Base-by-base conservation (phyloP, 257 asterid species). In the Forsythia suspensa region DNA sequence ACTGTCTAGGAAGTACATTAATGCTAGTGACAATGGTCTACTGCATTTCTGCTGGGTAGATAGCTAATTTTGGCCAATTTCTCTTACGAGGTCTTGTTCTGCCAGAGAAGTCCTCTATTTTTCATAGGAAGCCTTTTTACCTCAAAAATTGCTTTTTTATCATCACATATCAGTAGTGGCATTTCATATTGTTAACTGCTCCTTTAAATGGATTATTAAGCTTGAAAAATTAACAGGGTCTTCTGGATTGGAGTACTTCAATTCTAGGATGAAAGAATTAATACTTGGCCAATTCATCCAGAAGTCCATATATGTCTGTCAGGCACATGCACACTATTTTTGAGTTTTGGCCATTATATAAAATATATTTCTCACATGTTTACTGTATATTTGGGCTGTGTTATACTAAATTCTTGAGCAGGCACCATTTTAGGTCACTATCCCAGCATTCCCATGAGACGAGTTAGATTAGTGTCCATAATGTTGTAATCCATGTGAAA, bases 221-320 rank as follows among this genome's bases (percentile, higher is more conserved):
- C 38, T 29, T 36, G 43, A 20, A 69, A 18, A 16, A n/a, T 57
- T n/a, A n/a, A 57, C 11, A n/a, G 66, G 34, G 6, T 3, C 34
- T 20, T 57, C 11, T 57, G 66, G 66, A 5, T n/a, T 57, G 66
- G 66, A n/a, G 29, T 57, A 57, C 34, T 29, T 29, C 29, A 57
- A 16, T 57, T 57, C 66, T n/a, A 57, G 66, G 66, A 57, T 57
- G 66, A 57, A 57, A 57, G 66, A 57, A 57, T n/a, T 57, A n/a
- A n/a, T 57, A 57, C 66, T 57, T 7, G 29, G 29, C n/a, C 43
- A 68, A 59, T 21, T 77, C 73, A 57, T 39, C 34, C 48, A 21
- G 63, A 36, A 43, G 75, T 16, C 18, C 3, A 15, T 6, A 57
- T 16, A 2, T 57, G 66, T 55, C 65, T 55, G 29, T 55, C 11